Evolutionary conservation across 345 rosid genomes (phyloP).

Genomic region (Syzygium aromaticum): DNA sequence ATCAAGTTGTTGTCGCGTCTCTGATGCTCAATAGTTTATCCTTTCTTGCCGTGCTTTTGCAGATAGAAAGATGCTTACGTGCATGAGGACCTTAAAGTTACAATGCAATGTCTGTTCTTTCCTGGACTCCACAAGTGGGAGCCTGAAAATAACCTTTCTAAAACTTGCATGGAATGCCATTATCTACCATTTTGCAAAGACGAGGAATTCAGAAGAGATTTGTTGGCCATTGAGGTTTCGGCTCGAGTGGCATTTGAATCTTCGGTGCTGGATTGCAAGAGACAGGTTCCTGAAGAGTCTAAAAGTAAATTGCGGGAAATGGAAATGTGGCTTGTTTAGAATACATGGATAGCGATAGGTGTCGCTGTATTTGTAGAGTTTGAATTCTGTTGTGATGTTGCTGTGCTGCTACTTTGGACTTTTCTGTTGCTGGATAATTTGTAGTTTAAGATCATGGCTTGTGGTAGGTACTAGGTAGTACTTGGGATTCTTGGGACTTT

Average conservation of each 20-base stretch:
- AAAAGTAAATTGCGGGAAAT: not conserved
- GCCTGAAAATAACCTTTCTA: not conserved
- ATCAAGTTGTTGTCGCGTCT: too few species aligned
- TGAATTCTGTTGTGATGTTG: not conserved
- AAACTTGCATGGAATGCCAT: not conserved
- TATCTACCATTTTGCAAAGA: not conserved
- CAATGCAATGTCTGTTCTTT: not conserved
- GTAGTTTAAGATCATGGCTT: not conserved
- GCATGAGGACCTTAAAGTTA: not conserved
- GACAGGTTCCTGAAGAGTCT: not conserved
- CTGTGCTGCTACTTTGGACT: not conserved
- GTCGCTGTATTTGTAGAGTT: not conserved
- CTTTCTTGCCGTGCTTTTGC: not conserved
- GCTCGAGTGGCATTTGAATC: not conserved
- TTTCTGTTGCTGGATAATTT: not conserved
- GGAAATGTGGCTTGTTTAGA: not conserved
- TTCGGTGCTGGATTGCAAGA: too few species aligned
- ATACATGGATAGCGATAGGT: not conserved
- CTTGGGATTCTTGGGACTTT: not conserved
- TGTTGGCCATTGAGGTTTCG: not conserved
- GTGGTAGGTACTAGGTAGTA: not conserved
- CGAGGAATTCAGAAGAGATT: not conserved
- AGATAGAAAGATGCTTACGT: not conserved
- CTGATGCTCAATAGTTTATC: too few species aligned
- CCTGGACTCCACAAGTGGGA: not conserved